phyloP scores from a whole-genome alignment of 2,329 filamentous ascomycete species.

The Ophiostoma himal-ulmi region DNA sequence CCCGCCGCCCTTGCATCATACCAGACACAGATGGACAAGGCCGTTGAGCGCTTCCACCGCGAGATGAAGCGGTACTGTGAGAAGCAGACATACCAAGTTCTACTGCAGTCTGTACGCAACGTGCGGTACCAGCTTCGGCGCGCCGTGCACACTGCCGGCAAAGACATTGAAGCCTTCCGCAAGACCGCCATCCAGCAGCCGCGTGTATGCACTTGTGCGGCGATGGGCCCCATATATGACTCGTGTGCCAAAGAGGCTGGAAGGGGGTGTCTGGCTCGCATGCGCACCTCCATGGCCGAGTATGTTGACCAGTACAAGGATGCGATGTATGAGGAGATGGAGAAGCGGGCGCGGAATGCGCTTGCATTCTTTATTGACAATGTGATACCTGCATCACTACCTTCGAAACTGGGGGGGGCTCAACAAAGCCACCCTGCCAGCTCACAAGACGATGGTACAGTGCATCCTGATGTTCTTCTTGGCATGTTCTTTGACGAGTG shows the following conservation, averaged over 20 bases:
- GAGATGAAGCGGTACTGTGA: not conserved
- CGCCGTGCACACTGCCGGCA: not conserved
- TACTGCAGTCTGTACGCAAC: not conserved
- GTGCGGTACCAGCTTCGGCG: not conserved
- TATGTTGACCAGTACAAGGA: not conserved
- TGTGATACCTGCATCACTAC: not conserved
- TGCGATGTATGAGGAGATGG: not conserved
- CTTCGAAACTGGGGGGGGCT: not conserved
- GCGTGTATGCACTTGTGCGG: not conserved
- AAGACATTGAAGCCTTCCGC: not conserved
- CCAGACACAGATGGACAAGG: not conserved
- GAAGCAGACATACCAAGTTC: not conserved
- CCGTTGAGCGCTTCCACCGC: not conserved
- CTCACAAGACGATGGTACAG: not conserved
- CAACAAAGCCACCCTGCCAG: not conserved
- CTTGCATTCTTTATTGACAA: not conserved
- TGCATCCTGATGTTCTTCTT: not conserved
- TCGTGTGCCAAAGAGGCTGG: constrained; percentile 2
- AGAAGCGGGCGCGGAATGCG: not conserved
- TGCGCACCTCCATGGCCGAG: not conserved
- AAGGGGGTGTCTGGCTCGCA: not conserved
- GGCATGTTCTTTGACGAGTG: not conserved
- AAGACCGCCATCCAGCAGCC: not conserved
- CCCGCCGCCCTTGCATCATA: not conserved
- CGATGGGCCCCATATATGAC: not conserved